These are phyloP conservation scores for Cyamopsis tetragonoloba DNA, from an alignment of 306 rosid genomes.

Conservation along the genomic window DNA sequence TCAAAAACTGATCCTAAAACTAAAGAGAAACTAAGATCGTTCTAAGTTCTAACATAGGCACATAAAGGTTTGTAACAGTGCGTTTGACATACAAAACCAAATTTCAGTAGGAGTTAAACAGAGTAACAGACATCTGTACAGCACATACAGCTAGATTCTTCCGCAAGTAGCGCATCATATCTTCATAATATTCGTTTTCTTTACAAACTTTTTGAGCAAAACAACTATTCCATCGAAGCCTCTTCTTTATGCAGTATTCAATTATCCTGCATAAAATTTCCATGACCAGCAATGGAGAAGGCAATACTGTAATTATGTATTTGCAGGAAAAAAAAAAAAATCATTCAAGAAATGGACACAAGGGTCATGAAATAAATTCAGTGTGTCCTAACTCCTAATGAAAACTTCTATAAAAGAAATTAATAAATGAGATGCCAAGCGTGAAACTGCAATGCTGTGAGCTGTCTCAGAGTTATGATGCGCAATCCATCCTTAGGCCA, in stretches of 20 bases:
- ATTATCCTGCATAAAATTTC: constrained; percentile 53
- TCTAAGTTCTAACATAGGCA: constrained; percentile 2
- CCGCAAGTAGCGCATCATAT: constrained; percentile 81
- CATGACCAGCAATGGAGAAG: constrained; percentile 10
- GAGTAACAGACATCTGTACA: constrained; percentile 22
- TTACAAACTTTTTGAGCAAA: constrained; percentile 72
- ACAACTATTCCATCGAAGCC: constrained; percentile 77
- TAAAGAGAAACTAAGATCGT: background rate
- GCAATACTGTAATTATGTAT: background rate
- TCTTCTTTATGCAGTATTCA: constrained; percentile 82
- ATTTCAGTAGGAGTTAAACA: constrained; percentile 13
- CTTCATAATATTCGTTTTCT: constrained; percentile 87
- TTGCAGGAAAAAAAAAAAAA: background rate
- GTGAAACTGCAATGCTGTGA: background rate
- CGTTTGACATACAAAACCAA: constrained; percentile 5
- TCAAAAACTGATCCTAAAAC: constrained; percentile 3
- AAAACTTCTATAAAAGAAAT: background rate
- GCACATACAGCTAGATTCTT: constrained; percentile 78
- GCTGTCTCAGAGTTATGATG: background rate
- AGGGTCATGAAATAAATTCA: background rate
- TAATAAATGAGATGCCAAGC: background rate
- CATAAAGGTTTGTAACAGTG: background rate
- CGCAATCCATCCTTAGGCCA: background rate
- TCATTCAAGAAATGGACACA: background rate
- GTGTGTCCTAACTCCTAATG: background rate